Conservation (phyloP, 2,329 filamentous ascomycete genomes). For the Microdochium nivale region DNA sequence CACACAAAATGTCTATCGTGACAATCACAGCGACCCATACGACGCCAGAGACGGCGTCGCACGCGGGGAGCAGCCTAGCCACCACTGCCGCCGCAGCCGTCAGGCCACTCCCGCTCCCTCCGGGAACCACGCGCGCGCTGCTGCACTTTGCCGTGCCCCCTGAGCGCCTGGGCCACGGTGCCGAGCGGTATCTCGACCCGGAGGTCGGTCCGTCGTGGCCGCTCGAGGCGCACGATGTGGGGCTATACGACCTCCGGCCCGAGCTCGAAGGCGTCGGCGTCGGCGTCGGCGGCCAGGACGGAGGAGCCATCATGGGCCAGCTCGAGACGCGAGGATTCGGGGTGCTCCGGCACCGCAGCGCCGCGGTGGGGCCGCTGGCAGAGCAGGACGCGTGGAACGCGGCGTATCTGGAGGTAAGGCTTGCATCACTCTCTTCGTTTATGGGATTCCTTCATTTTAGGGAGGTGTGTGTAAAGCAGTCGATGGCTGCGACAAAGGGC, state of each 20-base stretch:
- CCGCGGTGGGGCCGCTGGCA: not conserved
- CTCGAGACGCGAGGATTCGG: not conserved
- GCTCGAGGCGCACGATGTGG: not conserved
- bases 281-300: not conserved
- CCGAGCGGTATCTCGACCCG: not conserved
- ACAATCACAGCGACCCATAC: too few relatives aligned
- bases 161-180: not conserved
- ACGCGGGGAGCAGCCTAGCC: not conserved
- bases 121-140: not conserved
- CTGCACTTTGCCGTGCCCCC: not conserved
- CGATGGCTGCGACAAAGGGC: too few relatives aligned
- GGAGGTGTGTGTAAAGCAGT: too few relatives aligned
- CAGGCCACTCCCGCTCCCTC: not conserved
- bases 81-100: not conserved
- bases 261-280: not conserved
- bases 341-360: not conserved
- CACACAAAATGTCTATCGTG: too few relatives aligned
- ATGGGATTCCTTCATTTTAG: not conserved
- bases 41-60: too few relatives aligned
- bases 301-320: not conserved
- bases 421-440: not conserved
- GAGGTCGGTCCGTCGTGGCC: not conserved
- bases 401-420: not conserved
- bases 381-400: not conserved
- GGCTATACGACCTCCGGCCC: not conserved